phyloP scores from a whole-genome alignment of 1,284 basidiomycete genomes.

The Ceratobasidium sp. region DNA sequence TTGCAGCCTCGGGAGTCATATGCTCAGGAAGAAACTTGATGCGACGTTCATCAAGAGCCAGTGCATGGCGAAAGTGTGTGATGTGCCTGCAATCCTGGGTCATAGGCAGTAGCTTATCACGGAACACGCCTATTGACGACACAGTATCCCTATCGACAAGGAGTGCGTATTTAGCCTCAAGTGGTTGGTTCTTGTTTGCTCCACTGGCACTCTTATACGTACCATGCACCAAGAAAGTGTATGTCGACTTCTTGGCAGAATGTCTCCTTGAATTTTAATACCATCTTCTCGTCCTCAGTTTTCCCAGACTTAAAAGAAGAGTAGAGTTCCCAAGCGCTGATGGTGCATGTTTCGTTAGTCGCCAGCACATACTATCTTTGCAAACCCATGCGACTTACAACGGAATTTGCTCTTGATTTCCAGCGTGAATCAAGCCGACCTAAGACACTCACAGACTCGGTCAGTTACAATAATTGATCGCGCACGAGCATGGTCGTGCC shows the following conservation, averaged over 20 bases:
- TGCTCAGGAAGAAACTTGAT: slow-evolving; percentile 56
- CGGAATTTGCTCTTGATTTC: slow-evolving; percentile 51
- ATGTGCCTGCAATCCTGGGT: slow-evolving; percentile 45
- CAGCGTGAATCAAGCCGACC: slow-evolving; percentile 49
- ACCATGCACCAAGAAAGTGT: slow-evolving; percentile 54
- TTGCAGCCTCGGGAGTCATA: slow-evolving; percentile 32
- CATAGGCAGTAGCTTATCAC: slow-evolving; percentile 45
- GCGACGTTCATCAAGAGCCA: slow-evolving; percentile 53
- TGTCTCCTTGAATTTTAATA: slow-evolving; percentile 49
- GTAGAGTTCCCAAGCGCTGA: slow-evolving; percentile 54
- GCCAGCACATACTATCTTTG: neutral
- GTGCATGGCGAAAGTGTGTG: slow-evolving; percentile 53
- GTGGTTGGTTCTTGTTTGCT: too few species aligned
- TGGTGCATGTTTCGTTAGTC: neutral
- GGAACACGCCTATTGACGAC: slow-evolving; percentile 51
- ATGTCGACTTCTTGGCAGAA: slow-evolving; percentile 50
- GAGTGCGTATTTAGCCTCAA: too few species aligned
- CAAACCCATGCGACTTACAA: slow-evolving; percentile 46
- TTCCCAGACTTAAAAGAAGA: slow-evolving; percentile 36
- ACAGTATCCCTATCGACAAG: slow-evolving; percentile 54
- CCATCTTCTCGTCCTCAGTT: slow-evolving; percentile 21
- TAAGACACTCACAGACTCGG: too few species aligned
- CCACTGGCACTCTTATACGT: too few species aligned
- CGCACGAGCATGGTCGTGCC: too few species aligned
- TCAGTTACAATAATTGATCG: too few species aligned